Evolutionary conservation across 1,284 basidiomycete genomes (phyloP).

Genomic region (Trametes sp.): DNA sequence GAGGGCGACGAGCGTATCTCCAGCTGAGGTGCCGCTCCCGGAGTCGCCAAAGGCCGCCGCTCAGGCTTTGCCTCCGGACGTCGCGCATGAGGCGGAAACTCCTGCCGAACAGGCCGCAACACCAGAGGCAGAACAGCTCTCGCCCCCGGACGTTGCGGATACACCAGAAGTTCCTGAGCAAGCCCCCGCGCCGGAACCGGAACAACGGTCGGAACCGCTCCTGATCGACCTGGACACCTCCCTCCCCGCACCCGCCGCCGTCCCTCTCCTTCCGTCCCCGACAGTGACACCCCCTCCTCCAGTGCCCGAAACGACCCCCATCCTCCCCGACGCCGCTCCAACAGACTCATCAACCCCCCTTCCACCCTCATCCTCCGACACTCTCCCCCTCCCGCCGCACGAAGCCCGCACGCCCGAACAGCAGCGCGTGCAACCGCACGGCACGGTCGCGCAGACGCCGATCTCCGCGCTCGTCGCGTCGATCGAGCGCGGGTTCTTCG

Average conservation of each 20-base stretch:
- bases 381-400: constrained; percentile 1
- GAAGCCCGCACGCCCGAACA: constrained; percentile 21
- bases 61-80: neutral
- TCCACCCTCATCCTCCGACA: neutral
- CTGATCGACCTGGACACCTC: constrained; percentile 1
- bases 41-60: constrained; percentile 19
- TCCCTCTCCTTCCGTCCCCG: constrained; percentile 23
- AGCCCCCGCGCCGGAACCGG: neutral
- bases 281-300: too few relatives aligned
- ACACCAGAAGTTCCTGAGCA: neutral
- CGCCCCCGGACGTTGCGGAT: too few relatives aligned
- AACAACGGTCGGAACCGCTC: neutral
- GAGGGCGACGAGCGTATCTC: constrained; percentile 14
- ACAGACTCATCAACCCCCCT: neutral
- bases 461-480: constrained; percentile 73
- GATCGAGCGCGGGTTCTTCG: constrained; percentile 73
- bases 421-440: constrained; percentile 26
- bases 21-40: constrained; percentile 28
- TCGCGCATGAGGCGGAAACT: neutral
- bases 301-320: too few relatives aligned
- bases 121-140: neutral
- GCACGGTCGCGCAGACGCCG: constrained; percentile 55
- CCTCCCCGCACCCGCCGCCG: neutral
- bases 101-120: neutral
- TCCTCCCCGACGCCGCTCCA: too few relatives aligned